Conservation (phyloP, 2,329 filamentous ascomycete genomes). For the Trichoderma sp. region DNA sequence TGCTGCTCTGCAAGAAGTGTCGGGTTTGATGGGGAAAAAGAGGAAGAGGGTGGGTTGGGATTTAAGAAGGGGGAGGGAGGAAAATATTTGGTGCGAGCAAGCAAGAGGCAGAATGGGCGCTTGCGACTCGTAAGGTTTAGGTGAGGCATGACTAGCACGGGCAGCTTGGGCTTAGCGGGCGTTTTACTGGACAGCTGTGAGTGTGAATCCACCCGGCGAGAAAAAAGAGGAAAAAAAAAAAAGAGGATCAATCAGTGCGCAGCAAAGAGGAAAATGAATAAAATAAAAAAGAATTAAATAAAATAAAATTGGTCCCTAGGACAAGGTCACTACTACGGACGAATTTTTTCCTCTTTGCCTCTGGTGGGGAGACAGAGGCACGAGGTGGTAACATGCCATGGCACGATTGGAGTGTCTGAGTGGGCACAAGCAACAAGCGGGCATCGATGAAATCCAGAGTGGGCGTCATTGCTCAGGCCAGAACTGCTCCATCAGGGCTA, state of each 20-base stretch:
- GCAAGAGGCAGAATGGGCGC: not conserved
- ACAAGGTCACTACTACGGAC: not conserved
- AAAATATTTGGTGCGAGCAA: not conserved
- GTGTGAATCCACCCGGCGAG: slow-evolving; percentile 24
- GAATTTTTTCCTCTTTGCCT: not conserved
- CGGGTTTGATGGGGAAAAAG: slow-evolving; percentile 30
- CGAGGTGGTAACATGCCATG: not conserved
- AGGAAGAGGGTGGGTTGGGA: slow-evolving; percentile 8
- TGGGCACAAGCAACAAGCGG: not conserved
- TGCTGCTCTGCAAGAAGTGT: slow-evolving; percentile 41
- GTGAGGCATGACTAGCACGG: slow-evolving; percentile 25
- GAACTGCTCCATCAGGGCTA: slow-evolving; percentile 8
- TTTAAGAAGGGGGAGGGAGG: slow-evolving; percentile 4
- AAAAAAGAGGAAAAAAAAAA: slow-evolving; percentile 29
- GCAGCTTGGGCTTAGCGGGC: slow-evolving; percentile 18
- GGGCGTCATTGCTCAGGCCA: not conserved
- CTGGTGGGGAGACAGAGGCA: not conserved
- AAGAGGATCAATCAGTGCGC: slow-evolving; percentile 19
- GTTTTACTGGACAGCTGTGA: slow-evolving; percentile 16
- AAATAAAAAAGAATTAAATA: not conserved
- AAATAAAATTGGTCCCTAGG: not conserved
- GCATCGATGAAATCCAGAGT: not conserved
- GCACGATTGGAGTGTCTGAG: not conserved
- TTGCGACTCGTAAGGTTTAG: slow-evolving; percentile 9
- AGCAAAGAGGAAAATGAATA: not conserved